Conservation (phyloP, 176 grass and related monocot genomes). For the Areca catechu region DNA sequence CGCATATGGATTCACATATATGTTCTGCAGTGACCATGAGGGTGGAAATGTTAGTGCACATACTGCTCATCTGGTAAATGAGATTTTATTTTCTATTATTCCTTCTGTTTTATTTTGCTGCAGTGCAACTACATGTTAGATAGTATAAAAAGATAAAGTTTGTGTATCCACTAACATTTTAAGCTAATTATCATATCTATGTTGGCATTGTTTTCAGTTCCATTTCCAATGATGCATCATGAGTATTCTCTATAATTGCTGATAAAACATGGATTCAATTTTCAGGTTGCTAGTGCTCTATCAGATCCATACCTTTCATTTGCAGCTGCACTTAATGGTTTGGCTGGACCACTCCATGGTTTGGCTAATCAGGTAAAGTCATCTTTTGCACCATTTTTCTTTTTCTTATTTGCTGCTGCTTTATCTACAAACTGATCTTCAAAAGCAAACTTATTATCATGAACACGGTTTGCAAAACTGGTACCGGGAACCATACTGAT, state of each 20-base stretch:
- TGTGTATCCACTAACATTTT: no score
- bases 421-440: neutral
- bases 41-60: constrained; percentile 99
- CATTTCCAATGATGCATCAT: no score
- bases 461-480: no score
- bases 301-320: constrained; percentile 96
- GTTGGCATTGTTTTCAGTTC: no score
- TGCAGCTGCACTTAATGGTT: constrained; percentile 84
- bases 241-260: no score
- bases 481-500: no score
- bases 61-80: constrained; percentile 93
- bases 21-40: constrained; percentile 77
- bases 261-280: constrained; percentile 4
- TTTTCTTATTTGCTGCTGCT: constrained; percentile 2
- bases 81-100: neutral
- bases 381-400: no score
- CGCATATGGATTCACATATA: constrained; percentile 1
- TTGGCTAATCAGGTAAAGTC: constrained; percentile 83
- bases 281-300: constrained; percentile 88
- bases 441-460: no score
- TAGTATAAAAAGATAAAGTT: no score
- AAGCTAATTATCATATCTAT: no score
- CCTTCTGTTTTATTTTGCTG: no score
- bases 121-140: no score
- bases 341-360: constrained; percentile 89